Evolutionary conservation across 2,329 filamentous ascomycete species (phyloP), one percentile per base, ranked within the genome.

Genomic region (Neurospora sp.): DNA sequence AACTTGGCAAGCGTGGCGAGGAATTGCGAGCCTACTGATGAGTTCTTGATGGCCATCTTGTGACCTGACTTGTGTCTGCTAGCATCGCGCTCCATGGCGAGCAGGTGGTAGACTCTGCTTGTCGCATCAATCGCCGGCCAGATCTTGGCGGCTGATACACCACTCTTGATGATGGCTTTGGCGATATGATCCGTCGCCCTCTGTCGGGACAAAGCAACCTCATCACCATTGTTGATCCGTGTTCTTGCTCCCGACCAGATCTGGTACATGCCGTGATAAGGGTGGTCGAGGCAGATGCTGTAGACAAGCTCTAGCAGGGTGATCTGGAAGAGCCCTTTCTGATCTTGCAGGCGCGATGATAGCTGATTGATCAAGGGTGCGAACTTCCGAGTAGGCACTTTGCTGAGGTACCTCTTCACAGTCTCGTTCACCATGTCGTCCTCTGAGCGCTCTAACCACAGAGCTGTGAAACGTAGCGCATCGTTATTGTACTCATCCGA

Each of bases 241-340:
- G 87, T 88, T 75, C 89, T 91, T 65, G 88, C 89, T 28, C 91
- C 90, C 2, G 94, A 92, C 83, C 95, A 97, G 57, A 99, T 92
- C 75, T 98, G 94, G 78, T 99, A 97, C 89, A 98, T 95, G 67
- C 93, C 93, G 77, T 99, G 96, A 78, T 94, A 97, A 0, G 96
- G 96, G 80, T 99, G 96, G 70, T 99, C 93, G 11, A 87, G 84
- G 77, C 95, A 98, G 69, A 99, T 97, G 8, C 89, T 89, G 76
- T 89, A 88, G 4, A 98, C 89, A 19, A 99, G 82, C 1, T 84
- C 83, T 68, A 88, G 87, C 1, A 99, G 83, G 1, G 95, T 84
- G 52, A 83, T 84, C 76, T 99, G 96, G 76, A 99, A 99, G 0
- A 83, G 77, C 17, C 85, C 86, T 1, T 85, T 80, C 39, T 89